Base-by-base conservation (phyloP, 2,329 filamentous ascomycete species). In the Shiraia sp. region DNA sequence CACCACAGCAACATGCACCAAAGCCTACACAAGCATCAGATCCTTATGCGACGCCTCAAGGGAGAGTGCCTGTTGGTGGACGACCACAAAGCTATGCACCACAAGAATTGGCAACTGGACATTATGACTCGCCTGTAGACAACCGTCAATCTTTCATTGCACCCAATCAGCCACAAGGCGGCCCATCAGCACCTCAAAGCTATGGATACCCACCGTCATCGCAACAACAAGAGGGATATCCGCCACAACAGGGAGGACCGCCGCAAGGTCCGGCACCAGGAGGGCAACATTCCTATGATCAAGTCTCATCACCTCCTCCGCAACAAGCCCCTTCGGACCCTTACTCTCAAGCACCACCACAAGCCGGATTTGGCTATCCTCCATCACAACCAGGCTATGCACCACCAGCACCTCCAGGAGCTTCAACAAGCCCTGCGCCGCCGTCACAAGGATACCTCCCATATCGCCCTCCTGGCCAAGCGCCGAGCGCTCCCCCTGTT, bases 41-140 rank as follows among this genome's bases (percentile, higher is more conserved):
- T 47, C 55, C 72, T 53, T 68, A 75, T 60, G 51, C 65, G 54
- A 43, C 69, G 43, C 56, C 72, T 60, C 61, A 70, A 63, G 57
- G 57, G 3, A 55, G 62, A 25, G 54, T 67, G 2, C 61, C 64
- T 13, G 53, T 57, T 24, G 62, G 54, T 10, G 61, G 49, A 1
- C 61, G 69, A 14, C 66, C 67, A 3, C 66, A 68, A 33, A 70
- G 66, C 37, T 70, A 61, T 32, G 67, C 57, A 9, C 75, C 75
- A 4, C 75, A 77, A 45, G 75, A 78, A 54, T 63, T 78, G 13
- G 69, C 73, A 13, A 74, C 73, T 4, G 65, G 69, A 9, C 69
- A 72, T 17, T 75, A 72, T 45, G 74, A 77, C 47, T 74, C 71
- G 6, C 75, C 75, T 1, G 53, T 74, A 3, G 74, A 76, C 48